Evolutionary conservation across 2,329 filamentous ascomycete genomes (phyloP), one percentile per base, ranked within the genome.

Genomic region (Aspergillus sclerotialis): DNA sequence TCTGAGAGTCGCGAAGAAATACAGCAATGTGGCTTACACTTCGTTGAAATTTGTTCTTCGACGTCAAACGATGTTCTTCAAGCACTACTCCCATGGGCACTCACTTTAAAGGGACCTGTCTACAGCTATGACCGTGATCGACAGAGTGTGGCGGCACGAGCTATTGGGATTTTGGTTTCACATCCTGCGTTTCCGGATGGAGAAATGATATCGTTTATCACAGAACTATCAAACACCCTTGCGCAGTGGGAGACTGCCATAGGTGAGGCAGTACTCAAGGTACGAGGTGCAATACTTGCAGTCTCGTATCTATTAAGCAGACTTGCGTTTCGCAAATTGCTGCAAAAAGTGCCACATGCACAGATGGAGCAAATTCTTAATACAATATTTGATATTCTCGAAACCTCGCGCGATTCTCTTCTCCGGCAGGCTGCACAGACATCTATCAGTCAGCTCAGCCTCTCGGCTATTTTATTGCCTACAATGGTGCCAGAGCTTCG

Each of bases 91-190:
- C 48, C 58, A 4, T 67, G 70, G 16, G 65, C 70, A 1, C 56
- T 60, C 5, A 68, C 73, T 29, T 61, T 93, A 12, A 57, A 81
- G 16, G 64, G 69, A 7, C 66, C 80, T 7, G 67, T 89, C 35
- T 72, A 71, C 41, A 87, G 84, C 5, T 92, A 89, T 53, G 82
- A 84, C 44, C 73, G 78, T 40, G 73, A 78, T 35, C 71, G 82
- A 5, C 75, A 89, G 23, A 67, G 70, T 24, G 67, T 81, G 17
- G 80, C 80, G 2, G 80, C 86, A 11, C 79, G 78, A 39, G 75
- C 78, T 0, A 77, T 88, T 47, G 89, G 88, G 1, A 82, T 94
- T 9, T 61, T 95, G 4, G 78, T 75, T 1, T 82, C 86, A 0
- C 83, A 90, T 55, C 51, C 60, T 18, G 50, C 58, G 4, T 61